phyloP scores from a whole-genome alignment of 306 rosid species.

The Acacia crassicarpa region DNA sequence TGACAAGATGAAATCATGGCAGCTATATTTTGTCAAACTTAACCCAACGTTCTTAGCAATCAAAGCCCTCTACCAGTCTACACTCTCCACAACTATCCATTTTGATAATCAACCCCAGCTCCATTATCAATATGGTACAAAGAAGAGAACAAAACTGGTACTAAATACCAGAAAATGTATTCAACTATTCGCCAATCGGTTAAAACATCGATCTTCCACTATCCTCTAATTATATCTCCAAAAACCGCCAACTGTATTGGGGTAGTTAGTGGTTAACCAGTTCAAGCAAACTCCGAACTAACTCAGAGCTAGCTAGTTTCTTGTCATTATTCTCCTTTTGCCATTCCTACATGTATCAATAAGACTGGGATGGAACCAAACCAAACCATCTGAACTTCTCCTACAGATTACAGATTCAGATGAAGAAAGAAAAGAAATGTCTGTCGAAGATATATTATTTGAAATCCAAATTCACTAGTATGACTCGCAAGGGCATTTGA shows the following conservation, averaged over 20 bases:
- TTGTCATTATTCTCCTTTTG: neutral
- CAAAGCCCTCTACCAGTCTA: neutral
- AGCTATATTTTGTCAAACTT: neutral
- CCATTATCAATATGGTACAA: neutral
- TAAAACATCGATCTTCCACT: neutral
- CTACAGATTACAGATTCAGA: constrained; percentile 8
- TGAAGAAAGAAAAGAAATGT: neutral
- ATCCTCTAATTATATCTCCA: neutral
- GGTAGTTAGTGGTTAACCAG: neutral
- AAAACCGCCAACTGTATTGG: neutral
- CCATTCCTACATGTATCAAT: neutral
- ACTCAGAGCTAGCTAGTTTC: neutral
- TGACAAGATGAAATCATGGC: neutral
- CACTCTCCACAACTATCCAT: neutral
- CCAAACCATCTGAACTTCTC: constrained; percentile 3
- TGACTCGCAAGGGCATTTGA: neutral
- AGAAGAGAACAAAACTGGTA: neutral
- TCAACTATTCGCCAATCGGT: neutral
- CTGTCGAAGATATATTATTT: neutral
- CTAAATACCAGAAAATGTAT: neutral
- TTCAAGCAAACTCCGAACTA: neutral
- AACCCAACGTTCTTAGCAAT: neutral
- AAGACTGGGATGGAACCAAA: neutral
- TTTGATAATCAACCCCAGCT: neutral
- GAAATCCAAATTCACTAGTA: constrained; percentile 17